A percentile compares a stretch with the other conserved stretches of the same genome.
Evolutionary conservation across 306 rosid species (phyloP).

Genomic region (Trifolium subterraneum): DNA sequence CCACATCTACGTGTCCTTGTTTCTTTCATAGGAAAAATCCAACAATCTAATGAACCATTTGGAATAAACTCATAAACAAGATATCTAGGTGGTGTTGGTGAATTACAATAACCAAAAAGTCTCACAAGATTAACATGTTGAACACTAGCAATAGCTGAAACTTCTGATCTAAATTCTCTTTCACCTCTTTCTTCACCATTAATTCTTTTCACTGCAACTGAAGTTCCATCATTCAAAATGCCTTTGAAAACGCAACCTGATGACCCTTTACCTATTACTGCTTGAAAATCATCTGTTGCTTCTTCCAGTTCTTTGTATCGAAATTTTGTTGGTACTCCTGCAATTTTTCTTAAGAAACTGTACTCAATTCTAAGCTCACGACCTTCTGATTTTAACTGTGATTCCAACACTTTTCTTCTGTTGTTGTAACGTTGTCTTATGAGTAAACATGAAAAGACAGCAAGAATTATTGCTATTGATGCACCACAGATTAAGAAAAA

Average conservation of each 20-base stretch:
- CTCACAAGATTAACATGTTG: slow-evolving; percentile 86
- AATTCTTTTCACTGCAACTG: slow-evolving; percentile 80
- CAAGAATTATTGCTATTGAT: slow-evolving; percentile 57
- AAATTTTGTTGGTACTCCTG: slow-evolving; percentile 81
- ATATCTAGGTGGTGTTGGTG: slow-evolving; percentile 62
- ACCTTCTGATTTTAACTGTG: slow-evolving; percentile 64
- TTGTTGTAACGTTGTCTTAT: slow-evolving; percentile 61
- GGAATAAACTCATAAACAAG: slow-evolving; percentile 75
- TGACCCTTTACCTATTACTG: slow-evolving; percentile 72
- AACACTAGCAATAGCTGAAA: slow-evolving; percentile 86
- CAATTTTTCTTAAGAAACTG: slow-evolving; percentile 84
- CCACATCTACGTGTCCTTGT: slow-evolving; percentile 47
- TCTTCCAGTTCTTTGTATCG: slow-evolving; percentile 78
- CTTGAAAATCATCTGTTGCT: slow-evolving; percentile 73
- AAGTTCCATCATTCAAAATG: slow-evolving; percentile 72
- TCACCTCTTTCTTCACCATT: slow-evolving; percentile 69
- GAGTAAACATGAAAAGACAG: slow-evolving; percentile 57
- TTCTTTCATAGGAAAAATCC: slow-evolving; percentile 70
- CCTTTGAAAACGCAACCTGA: slow-evolving; percentile 89
- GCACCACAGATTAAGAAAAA: slow-evolving; percentile 87
- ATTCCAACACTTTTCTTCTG: slow-evolving; percentile 56
- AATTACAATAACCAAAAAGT: slow-evolving; percentile 70
- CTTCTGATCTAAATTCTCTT: slow-evolving; percentile 81
- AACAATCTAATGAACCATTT: slow-evolving; percentile 80
- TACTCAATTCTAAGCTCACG: slow-evolving; percentile 89